These are phyloP conservation scores for Aspergillus hiratsukae DNA, from an alignment of 2,329 filamentous ascomycete genomes.

Conservation along the genomic window DNA sequence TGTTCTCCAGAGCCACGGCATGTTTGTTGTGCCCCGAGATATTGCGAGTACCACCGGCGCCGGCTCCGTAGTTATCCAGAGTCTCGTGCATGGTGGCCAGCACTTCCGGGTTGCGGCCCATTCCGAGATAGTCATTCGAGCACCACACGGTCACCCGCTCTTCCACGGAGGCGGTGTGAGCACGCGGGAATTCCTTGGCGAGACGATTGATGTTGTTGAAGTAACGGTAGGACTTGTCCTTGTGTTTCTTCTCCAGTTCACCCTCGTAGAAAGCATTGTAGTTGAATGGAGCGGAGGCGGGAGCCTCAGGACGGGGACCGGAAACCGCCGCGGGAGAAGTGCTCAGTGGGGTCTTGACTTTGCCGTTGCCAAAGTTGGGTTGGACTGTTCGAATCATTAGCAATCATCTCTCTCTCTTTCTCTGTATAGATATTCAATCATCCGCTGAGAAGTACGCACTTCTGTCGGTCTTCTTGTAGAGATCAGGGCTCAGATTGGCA, in stretches of 20 bases:
- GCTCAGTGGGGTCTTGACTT: conserved; percentile 19
- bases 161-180: conserved; percentile 78
- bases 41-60: conserved; percentile 91
- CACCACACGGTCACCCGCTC: conserved; percentile 97
- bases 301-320: conserved; percentile 47
- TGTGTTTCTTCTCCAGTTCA: conserved; percentile 97
- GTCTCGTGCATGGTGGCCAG: conserved; percentile 91
- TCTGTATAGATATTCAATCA: neutral
- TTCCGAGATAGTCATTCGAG: conserved; percentile 97
- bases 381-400: conserved; percentile 12
- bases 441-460: conserved; percentile 33
- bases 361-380: conserved; percentile 20
- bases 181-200: conserved; percentile 90
- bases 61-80: conserved; percentile 88
- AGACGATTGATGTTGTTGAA: conserved; percentile 99
- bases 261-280: conserved; percentile 84
- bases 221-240: conserved; percentile 99
- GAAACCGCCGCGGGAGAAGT: conserved; percentile 24
- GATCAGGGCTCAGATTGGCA: conserved; percentile 65
- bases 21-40: conserved; percentile 98
- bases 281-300: conserved; percentile 64
- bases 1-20: conserved; percentile 76
- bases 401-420: neutral
- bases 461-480: conserved; percentile 48
- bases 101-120: conserved; percentile 87